A percentile compares a stretch with the other conserved stretches of the same genome.
Conservation (phyloP, 2,329 filamentous ascomycete genomes). For the Aspergillus fischeri region DNA sequence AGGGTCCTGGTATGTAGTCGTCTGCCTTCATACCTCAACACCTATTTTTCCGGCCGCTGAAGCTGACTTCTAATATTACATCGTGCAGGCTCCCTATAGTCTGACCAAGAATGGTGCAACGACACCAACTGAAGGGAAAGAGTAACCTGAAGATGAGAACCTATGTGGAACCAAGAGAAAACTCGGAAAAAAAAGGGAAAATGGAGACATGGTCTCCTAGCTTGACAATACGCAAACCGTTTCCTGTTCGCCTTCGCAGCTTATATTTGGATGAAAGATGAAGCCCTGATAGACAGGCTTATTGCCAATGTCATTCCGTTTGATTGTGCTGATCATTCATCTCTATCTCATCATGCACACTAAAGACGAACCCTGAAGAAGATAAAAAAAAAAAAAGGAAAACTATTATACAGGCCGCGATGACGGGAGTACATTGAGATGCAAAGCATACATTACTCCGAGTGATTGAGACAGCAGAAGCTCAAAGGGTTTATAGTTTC, state of each 20-base stretch:
- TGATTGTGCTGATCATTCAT: background rate
- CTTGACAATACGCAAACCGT: background rate
- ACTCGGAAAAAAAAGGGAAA: background rate
- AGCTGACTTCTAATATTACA: background rate
- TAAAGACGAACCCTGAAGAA: no score
- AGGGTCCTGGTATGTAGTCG: conserved; percentile 72
- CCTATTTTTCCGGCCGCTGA: background rate
- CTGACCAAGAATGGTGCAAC: conserved; percentile 62
- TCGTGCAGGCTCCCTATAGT: conserved; percentile 62
- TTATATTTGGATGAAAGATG: background rate
- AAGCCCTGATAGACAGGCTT: background rate
- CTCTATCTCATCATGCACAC: background rate
- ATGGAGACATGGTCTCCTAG: background rate
- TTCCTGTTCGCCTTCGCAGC: background rate
- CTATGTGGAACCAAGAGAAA: background rate
- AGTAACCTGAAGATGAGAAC: conserved; percentile 10
- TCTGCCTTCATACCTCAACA: background rate
- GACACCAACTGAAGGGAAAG: conserved; percentile 48
- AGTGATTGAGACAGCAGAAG: background rate
- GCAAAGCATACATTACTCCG: background rate
- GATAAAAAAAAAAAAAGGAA: background rate
- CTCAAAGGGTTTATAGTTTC: background rate
- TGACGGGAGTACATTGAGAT: background rate
- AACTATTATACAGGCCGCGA: background rate
- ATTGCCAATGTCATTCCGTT: background rate